These are phyloP conservation scores for Achaetomiella virescens DNA, from an alignment of 495 filamentous ascomycete species.

Conservation along the genomic window DNA sequence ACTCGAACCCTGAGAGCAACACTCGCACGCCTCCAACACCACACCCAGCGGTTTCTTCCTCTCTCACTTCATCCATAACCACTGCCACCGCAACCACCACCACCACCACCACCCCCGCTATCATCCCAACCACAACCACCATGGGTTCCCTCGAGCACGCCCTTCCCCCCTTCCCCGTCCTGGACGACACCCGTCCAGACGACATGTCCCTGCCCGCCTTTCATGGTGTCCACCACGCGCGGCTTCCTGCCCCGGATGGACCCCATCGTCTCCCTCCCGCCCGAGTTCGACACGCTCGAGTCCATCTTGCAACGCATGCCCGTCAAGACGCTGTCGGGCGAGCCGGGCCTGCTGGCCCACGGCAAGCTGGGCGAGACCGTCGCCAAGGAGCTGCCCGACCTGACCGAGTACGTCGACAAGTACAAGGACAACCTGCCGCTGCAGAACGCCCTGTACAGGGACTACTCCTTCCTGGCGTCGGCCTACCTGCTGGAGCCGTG, in stretches of 20 bases:
- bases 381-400: conserved; percentile 60
- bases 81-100: too few relatives aligned
- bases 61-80: too few relatives aligned
- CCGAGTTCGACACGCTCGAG: conserved; percentile 62
- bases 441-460: conserved; percentile 77
- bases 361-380: conserved; percentile 66
- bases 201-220: conserved; percentile 59
- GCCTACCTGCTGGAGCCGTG: conserved; percentile 94
- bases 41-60: too few relatives aligned
- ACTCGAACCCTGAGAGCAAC: neutral
- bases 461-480: conserved; percentile 84
- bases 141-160: conserved; percentile 31
- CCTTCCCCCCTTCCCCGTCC: conserved; percentile 31
- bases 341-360: conserved; percentile 68
- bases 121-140: conserved; percentile 16
- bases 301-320: conserved; percentile 69
- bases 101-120: neutral
- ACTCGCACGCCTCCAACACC: neutral
- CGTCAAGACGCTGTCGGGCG: conserved; percentile 59
- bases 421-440: conserved; percentile 62
- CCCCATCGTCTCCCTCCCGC: conserved; percentile 54
- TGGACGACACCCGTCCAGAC: conserved; percentile 35
- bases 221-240: conserved; percentile 79
- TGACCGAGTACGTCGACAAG: conserved; percentile 63
- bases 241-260: conserved; percentile 70